Evolutionary conservation across 306 rosid genomes (phyloP).

Genomic region (Quercus agrifolia): DNA sequence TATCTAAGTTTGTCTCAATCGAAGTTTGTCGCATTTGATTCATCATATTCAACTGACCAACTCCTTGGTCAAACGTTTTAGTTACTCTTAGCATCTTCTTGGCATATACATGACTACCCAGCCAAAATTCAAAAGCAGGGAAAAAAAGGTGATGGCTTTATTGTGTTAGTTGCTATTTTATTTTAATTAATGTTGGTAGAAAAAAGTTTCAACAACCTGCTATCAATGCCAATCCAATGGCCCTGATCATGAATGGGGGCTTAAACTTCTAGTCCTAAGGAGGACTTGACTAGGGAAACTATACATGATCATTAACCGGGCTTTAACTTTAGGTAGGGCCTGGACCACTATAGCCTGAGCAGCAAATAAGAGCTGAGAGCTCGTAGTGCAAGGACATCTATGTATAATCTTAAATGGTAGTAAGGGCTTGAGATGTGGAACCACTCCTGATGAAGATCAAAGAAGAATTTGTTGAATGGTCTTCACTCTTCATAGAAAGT

Average conservation of each 20-base stretch:
- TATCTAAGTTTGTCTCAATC: neutral
- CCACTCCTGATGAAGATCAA: neutral
- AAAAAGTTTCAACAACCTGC: neutral
- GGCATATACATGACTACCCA: neutral
- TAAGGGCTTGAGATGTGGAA: neutral
- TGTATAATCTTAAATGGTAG: neutral
- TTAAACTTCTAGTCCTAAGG: neutral
- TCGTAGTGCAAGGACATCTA: neutral
- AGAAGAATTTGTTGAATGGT: neutral
- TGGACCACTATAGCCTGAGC: neutral
- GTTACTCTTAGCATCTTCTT: neutral
- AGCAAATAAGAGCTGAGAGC: neutral
- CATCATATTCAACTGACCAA: neutral
- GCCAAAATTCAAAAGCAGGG: neutral
- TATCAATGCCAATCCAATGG: neutral
- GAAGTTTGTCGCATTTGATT: neutral
- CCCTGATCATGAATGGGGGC: neutral
- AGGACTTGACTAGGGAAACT: neutral
- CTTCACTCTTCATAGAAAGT: neutral
- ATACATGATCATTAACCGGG: neutral
- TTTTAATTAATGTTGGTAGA: neutral
- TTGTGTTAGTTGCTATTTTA: neutral
- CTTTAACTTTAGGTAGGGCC: neutral
- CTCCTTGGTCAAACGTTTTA: neutral
- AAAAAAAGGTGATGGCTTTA: neutral